These are phyloP conservation scores for Cryptococcus floricola DNA, from an alignment of 1,284 basidiomycete genomes.

Conservation along the genomic window DNA sequence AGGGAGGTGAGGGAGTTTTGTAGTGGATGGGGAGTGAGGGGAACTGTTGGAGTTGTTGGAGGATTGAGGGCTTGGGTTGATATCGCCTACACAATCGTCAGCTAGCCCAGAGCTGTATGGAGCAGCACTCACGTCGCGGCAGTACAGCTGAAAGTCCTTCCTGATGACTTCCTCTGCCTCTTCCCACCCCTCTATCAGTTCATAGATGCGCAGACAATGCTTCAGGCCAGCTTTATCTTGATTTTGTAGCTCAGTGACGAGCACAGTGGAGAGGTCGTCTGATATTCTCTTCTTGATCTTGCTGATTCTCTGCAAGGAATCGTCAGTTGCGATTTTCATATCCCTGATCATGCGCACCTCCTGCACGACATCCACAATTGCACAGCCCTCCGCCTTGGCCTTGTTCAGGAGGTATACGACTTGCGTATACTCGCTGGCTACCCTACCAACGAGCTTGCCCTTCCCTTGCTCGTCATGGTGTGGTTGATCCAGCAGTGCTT, in stretches of 20 bases:
- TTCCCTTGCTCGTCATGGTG: constrained; percentile 22
- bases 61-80: constrained; percentile 21
- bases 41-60: constrained; percentile 22
- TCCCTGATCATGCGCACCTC: constrained; percentile 60
- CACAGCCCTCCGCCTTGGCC: constrained; percentile 67
- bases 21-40: constrained; percentile 23
- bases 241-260: constrained; percentile 54
- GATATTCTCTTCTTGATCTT: constrained; percentile 74
- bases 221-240: constrained; percentile 57
- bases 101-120: background rate
- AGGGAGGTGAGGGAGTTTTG: constrained; percentile 15
- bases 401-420: constrained; percentile 85
- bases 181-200: constrained; percentile 70
- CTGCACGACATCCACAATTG: constrained; percentile 74
- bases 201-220: constrained; percentile 79
- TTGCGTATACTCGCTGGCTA: constrained; percentile 86
- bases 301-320: constrained; percentile 62
- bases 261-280: constrained; percentile 75
- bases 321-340: background rate
- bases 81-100: constrained; percentile 25
- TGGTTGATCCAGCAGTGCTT: constrained; percentile 67
- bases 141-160: constrained; percentile 64
- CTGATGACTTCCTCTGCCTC: constrained; percentile 81
- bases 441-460: constrained; percentile 72
- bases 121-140: constrained; percentile 60